Evolutionary conservation across 2,329 filamentous ascomycete genomes (phyloP), one percentile per base, ranked within the genome.

Genomic region (Microcera coccophila): DNA sequence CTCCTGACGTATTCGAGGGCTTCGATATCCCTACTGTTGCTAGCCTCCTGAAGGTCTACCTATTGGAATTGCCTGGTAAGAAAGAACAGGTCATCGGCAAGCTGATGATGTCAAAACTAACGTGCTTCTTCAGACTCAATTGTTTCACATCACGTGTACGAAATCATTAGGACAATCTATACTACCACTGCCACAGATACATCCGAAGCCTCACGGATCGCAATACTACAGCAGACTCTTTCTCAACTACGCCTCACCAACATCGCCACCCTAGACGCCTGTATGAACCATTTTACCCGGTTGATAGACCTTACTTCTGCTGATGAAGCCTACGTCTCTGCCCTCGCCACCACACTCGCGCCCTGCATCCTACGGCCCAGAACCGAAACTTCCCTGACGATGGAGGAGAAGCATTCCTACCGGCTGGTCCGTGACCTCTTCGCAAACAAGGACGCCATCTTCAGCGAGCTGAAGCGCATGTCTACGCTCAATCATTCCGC

Each of bases 161-260:
- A 98, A 70, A 97, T 98, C 61, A 84, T 98, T 63, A 90, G 95
- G 70, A 97, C 90, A 2, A 94, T 98, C 52, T 98, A 98, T 72
- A 84, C 82, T 36, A 90, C 87, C 12, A 84, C 89, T 11, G 76
- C 85, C 36, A 78, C 85, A 32, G 88, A 95, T 44, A 78, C 81
- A 14, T 82, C 83, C 3, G 87, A 95, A 56, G 76, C 82, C 39
- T 83, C 87, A 11, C 86, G 93, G 40, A 79, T 98, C 51, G 85
- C 90, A 41, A 89, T 97, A 47, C 79, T 98, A 24, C 93, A 98
- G 66, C 95, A 93, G 58, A 97, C 93, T 0, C 83, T 98, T 42
- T 91, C 90, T 29, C 90, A 97, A 65, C 80, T 98, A 43, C 86
- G 91, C 48, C 82, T 98, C 43, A 90, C 93, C 52, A 98, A 98